phyloP scores from a whole-genome alignment of 148 eudicot genomes.

The Selenicereus undatus region DNA sequence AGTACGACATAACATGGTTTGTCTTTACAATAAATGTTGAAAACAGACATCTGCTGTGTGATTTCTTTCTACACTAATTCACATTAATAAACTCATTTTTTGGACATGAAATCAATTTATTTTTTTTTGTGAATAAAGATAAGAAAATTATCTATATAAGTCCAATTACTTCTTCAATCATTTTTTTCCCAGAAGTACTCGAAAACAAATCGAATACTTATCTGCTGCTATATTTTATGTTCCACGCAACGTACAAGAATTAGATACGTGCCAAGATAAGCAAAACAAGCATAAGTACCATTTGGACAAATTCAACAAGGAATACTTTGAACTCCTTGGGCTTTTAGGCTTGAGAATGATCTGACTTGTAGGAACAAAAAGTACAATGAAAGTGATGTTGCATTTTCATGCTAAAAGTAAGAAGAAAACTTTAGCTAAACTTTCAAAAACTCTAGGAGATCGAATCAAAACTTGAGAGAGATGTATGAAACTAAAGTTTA shows the following conservation, averaged over 20 bases:
- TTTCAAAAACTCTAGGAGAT: background rate
- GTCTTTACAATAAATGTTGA: too few species aligned
- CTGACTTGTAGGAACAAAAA: conserved; percentile 13
- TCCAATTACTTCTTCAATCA: background rate
- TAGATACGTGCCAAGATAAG: conserved; percentile 33
- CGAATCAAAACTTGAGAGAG: conserved; percentile 1
- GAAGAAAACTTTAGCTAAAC: background rate
- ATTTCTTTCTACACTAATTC: too few species aligned
- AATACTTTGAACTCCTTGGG: conserved; percentile 9
- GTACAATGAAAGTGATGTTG: background rate
- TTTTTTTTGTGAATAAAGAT: background rate
- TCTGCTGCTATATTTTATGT: conserved; percentile 7
- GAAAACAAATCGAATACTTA: conserved; percentile 16
- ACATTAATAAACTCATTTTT: too few species aligned
- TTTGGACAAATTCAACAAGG: conserved; percentile 4
- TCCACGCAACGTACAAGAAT: conserved; percentile 23
- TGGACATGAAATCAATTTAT: background rate
- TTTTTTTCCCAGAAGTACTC: background rate
- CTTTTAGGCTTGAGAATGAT: conserved; percentile 25
- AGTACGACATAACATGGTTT: background rate
- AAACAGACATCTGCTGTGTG: too few species aligned
- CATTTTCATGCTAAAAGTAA: conserved; percentile 17
- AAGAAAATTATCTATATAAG: background rate
- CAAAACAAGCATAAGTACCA: conserved; percentile 19
- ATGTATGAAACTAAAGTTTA: conserved; percentile 16